Percentiles rank a stretch among this genome's conserved stretches.
Conservation (phyloP, 179 eudicot genomes). For the Nepenthes alata region DNA sequence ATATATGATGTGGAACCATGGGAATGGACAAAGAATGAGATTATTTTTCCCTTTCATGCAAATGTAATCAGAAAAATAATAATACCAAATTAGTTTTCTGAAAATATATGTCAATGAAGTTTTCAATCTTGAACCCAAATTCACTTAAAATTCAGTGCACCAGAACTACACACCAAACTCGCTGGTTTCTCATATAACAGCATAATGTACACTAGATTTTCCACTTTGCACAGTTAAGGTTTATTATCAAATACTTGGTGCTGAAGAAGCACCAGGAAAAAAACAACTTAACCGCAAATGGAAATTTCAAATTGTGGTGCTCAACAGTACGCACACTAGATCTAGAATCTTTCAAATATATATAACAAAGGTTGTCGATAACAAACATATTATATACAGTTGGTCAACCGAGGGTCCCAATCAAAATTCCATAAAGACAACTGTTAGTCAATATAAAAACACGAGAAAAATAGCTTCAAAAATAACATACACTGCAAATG, state of each 20-base stretch:
- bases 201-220: too few species aligned
- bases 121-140: not conserved
- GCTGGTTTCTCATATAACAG: too few species aligned
- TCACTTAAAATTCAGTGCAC: too few species aligned
- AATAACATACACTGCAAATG: constrained; percentile 55
- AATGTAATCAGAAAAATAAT: not conserved
- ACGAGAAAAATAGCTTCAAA: constrained; percentile 3
- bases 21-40: too few species aligned
- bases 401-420: not conserved
- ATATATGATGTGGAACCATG: too few species aligned
- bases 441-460: not conserved
- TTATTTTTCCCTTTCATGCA: too few species aligned
- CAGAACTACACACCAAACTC: too few species aligned
- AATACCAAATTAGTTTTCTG: not conserved
- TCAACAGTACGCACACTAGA: not conserved
- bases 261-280: not conserved
- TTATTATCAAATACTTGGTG: too few species aligned
- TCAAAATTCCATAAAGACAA: not conserved
- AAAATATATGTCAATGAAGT: not conserved
- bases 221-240: too few species aligned
- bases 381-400: too few species aligned
- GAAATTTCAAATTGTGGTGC: not conserved
- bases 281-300: not conserved
- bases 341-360: not conserved
- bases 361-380: too few species aligned